Percentiles rank a stretch among this genome's conserved stretches.
phyloP scores from a whole-genome alignment of 495 filamentous ascomycete genomes.

The Melanomma pulvis-pyrius region DNA sequence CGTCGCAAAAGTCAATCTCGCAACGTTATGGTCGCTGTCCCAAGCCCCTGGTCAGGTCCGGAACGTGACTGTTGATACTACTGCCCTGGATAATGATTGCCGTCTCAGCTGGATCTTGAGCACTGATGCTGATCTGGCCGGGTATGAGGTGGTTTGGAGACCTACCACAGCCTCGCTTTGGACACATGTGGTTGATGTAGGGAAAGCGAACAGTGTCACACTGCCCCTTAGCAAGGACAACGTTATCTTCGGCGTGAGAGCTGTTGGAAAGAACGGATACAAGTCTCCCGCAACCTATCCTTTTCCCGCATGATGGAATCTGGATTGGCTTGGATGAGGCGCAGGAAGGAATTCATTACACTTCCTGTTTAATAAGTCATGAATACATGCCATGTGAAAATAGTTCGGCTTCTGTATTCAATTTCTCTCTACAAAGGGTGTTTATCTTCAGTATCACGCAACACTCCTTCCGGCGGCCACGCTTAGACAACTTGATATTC shows the following conservation, averaged over 20 bases:
- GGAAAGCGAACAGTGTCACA: constrained; percentile 45
- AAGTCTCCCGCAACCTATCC: constrained; percentile 47
- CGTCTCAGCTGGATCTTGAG: constrained; percentile 50
- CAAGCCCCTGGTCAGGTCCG: constrained; percentile 50
- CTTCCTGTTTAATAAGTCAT: too few relatives aligned
- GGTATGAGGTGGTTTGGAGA: constrained; percentile 58
- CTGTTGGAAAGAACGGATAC: constrained; percentile 52
- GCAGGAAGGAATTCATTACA: background rate
- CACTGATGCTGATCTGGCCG: constrained; percentile 38
- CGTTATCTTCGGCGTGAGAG: constrained; percentile 55
- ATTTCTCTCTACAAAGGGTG: too few relatives aligned
- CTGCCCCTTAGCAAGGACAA: constrained; percentile 57
- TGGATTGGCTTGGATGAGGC: background rate
- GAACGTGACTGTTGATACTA: constrained; percentile 53
- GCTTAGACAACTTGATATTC: too few relatives aligned
- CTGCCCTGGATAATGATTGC: constrained; percentile 49
- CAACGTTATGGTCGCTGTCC: constrained; percentile 54
- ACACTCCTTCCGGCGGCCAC: too few relatives aligned
- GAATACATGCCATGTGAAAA: too few relatives aligned
- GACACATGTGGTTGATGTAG: constrained; percentile 50
- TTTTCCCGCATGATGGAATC: constrained; percentile 10
- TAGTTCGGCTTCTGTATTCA: too few relatives aligned
- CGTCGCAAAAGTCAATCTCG: constrained; percentile 56
- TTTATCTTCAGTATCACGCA: too few relatives aligned
- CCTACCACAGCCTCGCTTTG: constrained; percentile 51